These are phyloP conservation scores for Xylariaceae sp. DNA, from an alignment of 2,329 filamentous ascomycete genomes.

Conservation along the genomic window DNA sequence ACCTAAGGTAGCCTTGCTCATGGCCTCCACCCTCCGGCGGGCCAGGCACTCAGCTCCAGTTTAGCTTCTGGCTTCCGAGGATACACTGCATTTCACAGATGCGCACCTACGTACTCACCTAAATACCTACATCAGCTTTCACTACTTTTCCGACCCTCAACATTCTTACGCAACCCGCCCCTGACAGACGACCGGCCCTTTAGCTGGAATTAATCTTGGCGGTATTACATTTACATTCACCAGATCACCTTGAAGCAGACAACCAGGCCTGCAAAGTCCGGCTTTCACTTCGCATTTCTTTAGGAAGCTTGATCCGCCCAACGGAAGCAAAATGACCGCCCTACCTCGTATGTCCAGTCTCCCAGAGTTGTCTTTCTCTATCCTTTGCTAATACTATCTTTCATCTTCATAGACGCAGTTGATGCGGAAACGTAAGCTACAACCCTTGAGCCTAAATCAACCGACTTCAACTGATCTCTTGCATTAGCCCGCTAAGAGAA, in stretches of 20 bases:
- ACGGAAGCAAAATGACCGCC: conserved; percentile 38
- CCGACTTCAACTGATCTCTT: conserved; percentile 23
- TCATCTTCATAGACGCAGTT: conserved; percentile 75
- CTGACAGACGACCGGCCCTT: background rate
- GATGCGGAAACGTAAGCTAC: conserved; percentile 86
- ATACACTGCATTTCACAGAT: background rate
- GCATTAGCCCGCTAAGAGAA: conserved; percentile 78
- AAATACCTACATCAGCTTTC: background rate
- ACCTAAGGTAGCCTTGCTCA: background rate
- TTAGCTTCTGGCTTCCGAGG: conserved; percentile 5
- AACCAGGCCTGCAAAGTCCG: background rate
- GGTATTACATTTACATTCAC: background rate
- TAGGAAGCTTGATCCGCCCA: background rate
- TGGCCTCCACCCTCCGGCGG: conserved; percentile 1
- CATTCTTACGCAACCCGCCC: background rate
- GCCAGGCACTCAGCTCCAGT: conserved; percentile 3
- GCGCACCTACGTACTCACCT: background rate
- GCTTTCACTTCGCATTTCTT: background rate
- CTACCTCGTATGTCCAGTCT: conserved; percentile 40
- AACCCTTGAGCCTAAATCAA: background rate
- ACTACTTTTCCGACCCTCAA: background rate
- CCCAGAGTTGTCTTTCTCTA: background rate
- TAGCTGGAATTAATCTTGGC: background rate
- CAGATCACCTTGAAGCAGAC: background rate
- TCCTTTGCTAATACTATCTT: conserved; percentile 16